A percentile compares a stretch with the other conserved stretches of the same genome.
Conservation (phyloP, 176 grass and related monocot genomes). For the Metroxylon sagu region DNA sequence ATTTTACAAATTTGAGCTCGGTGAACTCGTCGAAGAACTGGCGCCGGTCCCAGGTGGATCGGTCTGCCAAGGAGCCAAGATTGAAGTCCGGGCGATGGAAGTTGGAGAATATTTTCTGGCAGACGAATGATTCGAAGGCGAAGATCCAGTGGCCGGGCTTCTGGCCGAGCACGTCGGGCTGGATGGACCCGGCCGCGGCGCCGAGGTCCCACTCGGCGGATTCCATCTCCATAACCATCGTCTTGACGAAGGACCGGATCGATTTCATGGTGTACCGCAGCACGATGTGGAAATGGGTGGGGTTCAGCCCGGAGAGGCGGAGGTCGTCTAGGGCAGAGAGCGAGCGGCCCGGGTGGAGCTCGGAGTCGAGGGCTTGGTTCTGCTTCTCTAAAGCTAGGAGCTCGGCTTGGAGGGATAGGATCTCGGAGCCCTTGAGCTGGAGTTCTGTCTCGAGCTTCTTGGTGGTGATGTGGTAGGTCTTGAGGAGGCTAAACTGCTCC, state of each 20-base stretch:
- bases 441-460: conserved; percentile 59
- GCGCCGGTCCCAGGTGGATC: conserved; percentile 27
- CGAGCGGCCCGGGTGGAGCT: conserved; percentile 30
- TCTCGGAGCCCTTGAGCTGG: conserved; percentile 38
- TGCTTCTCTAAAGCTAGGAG: conserved; percentile 18
- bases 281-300: conserved; percentile 63
- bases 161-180: conserved; percentile 22
- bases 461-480: conserved; percentile 60
- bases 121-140: conserved; percentile 60
- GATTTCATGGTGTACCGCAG: conserved; percentile 37
- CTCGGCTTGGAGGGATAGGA: conserved; percentile 13
- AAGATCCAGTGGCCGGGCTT: conserved; percentile 25
- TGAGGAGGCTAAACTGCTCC: conserved; percentile 38
- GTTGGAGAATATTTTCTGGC: conserved; percentile 54
- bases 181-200: conserved; percentile 39
- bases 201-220: conserved; percentile 49
- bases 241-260: conserved; percentile 36
- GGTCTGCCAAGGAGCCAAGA: conserved; percentile 7
- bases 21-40: conserved; percentile 69
- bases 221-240: conserved; percentile 52
- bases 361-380: conserved; percentile 28
- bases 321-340: conserved; percentile 48
- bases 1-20: conserved; percentile 19
- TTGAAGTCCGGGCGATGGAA: conserved; percentile 50
- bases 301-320: conserved; percentile 62